Evolutionary conservation across 495 filamentous ascomycete species (phyloP), one percentile per base, ranked within the genome.

Genomic region (Stereocaulon alpinum): DNA sequence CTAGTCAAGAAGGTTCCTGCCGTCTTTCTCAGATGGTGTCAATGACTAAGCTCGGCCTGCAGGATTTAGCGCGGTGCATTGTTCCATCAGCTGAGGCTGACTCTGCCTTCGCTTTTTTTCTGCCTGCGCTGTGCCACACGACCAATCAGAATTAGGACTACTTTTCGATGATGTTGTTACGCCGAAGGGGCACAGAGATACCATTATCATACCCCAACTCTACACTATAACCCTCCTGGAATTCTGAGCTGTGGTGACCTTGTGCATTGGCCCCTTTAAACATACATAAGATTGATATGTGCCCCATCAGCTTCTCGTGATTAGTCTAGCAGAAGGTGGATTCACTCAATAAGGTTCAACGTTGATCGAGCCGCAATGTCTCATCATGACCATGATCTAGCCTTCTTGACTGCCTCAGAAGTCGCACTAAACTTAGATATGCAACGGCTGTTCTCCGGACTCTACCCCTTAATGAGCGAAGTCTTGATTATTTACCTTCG

Each of bases 81-180:
- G 44, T 50, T 58, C 29, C 34, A 41, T 58, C 45, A 50, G 56
- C 56, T 58, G 56, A 58, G 55, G 43, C 44, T 40, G 44, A 37
- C 45, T 41, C 18, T 40, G 15, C 24, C 29, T 50, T 7, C 12
- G 34, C 34, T 37, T 37, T 37, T 50, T 50, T 32, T 6, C 17
- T 24, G 7, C 47, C 47, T 50, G 47, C 47, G 30, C 22, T 9
- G 47, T 50, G 47, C 47, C 47, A 32, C 47, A 15, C 27, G 30
- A 15, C 47, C 47, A 3, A 50, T 6, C 27, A 50, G 12, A 50
- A n/a, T 24, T 15, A 30, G 47, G 47, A 30, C 30, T 6, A 12
- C 34, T 12, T 10, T 37, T 37, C 47, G 30, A 30, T 30, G 22
- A 27, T 50, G 27, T 27, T n/a, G 30, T 7, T 27, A 17, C 47